phyloP scores from a whole-genome alignment of 2,329 filamentous ascomycete genomes.

The Clathrospora elynae region DNA sequence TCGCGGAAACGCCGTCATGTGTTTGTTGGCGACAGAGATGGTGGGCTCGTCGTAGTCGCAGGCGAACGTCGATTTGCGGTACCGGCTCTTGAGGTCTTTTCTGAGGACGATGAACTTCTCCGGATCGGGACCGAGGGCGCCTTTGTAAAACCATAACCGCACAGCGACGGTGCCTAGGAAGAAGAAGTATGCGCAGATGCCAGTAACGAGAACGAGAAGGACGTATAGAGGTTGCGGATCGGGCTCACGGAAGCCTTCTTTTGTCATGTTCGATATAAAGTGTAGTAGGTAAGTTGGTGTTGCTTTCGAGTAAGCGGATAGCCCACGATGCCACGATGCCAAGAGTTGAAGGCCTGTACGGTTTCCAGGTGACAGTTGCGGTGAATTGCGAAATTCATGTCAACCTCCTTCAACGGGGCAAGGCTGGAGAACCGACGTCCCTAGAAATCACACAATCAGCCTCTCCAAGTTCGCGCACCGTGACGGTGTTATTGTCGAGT shows the following conservation, averaged over 20 bases:
- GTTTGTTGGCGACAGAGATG: background rate
- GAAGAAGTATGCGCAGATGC: constrained; percentile 27
- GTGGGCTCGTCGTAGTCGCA: background rate
- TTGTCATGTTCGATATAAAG: background rate
- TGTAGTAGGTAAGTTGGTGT: background rate
- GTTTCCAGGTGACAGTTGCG: too few species aligned
- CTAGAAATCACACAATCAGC: too few species aligned
- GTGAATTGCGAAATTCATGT: too few species aligned
- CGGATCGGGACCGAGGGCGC: constrained; percentile 25
- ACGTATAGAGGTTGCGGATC: constrained; percentile 16
- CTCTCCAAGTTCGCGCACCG: too few species aligned
- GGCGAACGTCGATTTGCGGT: background rate
- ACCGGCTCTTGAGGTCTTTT: constrained; percentile 11
- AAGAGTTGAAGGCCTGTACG: too few species aligned
- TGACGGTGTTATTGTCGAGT: too few species aligned
- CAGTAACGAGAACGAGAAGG: constrained; percentile 21
- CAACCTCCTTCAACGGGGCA: too few species aligned
- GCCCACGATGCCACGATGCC: too few species aligned
- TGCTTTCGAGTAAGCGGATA: too few species aligned
- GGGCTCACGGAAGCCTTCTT: background rate
- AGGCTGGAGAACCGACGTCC: too few species aligned
- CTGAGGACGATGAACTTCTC: constrained; percentile 28
- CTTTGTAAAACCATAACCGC: constrained; percentile 36
- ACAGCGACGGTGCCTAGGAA: constrained; percentile 26
- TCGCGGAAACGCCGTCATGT: background rate